These are phyloP conservation scores for Glycine latifolia DNA, from an alignment of 306 rosid species.

Conservation along the genomic window DNA sequence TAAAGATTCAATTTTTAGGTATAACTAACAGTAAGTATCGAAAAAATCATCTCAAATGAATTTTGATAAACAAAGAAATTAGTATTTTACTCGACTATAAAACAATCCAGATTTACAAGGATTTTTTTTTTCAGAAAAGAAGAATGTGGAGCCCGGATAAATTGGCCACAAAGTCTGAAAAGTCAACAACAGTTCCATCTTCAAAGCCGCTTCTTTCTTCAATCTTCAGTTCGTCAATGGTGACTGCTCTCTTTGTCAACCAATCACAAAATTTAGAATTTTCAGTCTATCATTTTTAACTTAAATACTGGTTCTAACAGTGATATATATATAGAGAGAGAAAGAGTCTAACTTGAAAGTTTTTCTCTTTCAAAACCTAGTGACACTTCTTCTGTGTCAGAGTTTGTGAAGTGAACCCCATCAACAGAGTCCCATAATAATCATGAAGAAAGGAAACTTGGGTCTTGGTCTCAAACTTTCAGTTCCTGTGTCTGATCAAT, in stretches of 20 bases:
- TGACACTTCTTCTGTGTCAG: conserved; percentile 1
- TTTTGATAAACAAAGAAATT: too few relatives aligned
- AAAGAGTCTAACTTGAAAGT: neutral
- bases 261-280: conserved; percentile 44
- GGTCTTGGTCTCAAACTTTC: conserved; percentile 71
- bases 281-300: neutral
- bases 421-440: neutral
- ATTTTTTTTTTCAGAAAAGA: neutral
- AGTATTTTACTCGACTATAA: too few relatives aligned
- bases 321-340: neutral
- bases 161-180: conserved; percentile 31
- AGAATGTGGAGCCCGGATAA: neutral
- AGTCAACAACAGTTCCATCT: conserved; percentile 50
- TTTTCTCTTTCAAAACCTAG: conserved; percentile 32
- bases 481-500: conserved; percentile 75
- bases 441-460: conserved; percentile 77
- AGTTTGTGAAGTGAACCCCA: neutral
- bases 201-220: conserved; percentile 21
- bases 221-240: conserved; percentile 44
- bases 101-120: too few relatives aligned
- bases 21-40: too few relatives aligned
- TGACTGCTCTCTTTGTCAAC: conserved; percentile 53
- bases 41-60: too few relatives aligned
- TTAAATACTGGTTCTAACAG: neutral
- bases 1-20: too few relatives aligned